Evolutionary conservation across 2,329 filamentous ascomycete species (phyloP).

Genomic region (Diaporthe velutina): DNA sequence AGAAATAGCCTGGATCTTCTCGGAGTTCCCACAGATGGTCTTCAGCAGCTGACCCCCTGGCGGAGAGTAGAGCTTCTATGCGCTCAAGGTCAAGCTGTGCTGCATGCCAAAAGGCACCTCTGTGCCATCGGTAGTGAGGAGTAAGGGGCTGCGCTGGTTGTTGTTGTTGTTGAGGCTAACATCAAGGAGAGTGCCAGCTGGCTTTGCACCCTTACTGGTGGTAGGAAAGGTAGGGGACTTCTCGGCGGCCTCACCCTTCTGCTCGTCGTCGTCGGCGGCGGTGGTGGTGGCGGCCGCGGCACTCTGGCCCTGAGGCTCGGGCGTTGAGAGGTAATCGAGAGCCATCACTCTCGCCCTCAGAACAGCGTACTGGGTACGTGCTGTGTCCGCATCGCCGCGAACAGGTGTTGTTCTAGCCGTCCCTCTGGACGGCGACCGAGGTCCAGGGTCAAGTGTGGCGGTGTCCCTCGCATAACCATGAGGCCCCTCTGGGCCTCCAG

Average conservation of each 20-base stretch:
- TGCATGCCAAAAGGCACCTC: too few species aligned
- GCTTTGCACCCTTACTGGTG: background rate
- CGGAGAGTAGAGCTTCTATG: conserved; percentile 56
- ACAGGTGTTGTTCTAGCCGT: too few species aligned
- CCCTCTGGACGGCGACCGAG: background rate
- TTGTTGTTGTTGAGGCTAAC: too few species aligned
- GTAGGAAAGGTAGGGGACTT: background rate
- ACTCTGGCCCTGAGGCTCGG: background rate
- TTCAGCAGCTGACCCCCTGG: conserved; percentile 56
- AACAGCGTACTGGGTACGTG: background rate
- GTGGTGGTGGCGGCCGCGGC: too few species aligned
- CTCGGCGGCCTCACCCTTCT: background rate
- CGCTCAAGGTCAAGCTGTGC: too few species aligned
- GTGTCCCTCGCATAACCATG: too few species aligned
- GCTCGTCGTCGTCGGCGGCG: background rate
- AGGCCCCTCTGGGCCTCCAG: too few species aligned
- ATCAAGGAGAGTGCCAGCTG: background rate
- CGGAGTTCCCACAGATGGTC: conserved; percentile 68
- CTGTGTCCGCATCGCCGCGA: background rate
- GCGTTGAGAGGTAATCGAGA: background rate
- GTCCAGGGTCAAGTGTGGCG: too few species aligned
- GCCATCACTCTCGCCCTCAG: conserved; percentile 1
- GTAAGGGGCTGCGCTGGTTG: background rate
- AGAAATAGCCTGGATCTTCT: conserved; percentile 71
- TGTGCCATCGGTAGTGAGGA: too few species aligned